These are phyloP conservation scores for Diaporthe eres DNA, from an alignment of 2,329 filamentous ascomycete genomes.

Conservation along the genomic window DNA sequence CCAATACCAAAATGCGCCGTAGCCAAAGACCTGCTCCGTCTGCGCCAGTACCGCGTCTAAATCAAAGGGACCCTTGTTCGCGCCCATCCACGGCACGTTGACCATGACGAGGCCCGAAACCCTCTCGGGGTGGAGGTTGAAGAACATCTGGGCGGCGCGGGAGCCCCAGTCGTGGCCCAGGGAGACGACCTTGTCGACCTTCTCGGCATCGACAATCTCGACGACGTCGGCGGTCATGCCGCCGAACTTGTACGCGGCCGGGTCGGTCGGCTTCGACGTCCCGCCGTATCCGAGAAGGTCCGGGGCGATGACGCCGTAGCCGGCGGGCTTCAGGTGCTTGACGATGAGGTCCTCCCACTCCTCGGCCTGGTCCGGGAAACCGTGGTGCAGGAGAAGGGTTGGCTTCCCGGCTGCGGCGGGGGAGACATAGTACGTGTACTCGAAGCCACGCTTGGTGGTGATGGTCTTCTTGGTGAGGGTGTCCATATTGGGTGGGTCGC, in stretches of 20 bases:
- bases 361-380: constrained; percentile 62
- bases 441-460: constrained; percentile 50
- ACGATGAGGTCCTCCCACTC: constrained; percentile 60
- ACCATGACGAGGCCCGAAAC: constrained; percentile 58
- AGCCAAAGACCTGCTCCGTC: constrained; percentile 53
- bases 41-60: constrained; percentile 52
- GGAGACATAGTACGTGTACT: constrained; percentile 58
- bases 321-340: constrained; percentile 53
- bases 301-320: constrained; percentile 54
- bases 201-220: constrained; percentile 57
- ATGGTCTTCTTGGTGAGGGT: constrained; percentile 48
- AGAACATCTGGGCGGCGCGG: constrained; percentile 55
- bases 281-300: constrained; percentile 51
- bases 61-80: constrained; percentile 51
- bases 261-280: constrained; percentile 46
- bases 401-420: constrained; percentile 47
- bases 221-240: constrained; percentile 54
- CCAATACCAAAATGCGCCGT: constrained; percentile 59
- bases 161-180: constrained; percentile 67
- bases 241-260: constrained; percentile 38
- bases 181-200: constrained; percentile 53
- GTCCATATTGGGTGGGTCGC: constrained; percentile 43
- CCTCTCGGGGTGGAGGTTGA: constrained; percentile 56
- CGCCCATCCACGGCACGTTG: constrained; percentile 58
- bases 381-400: constrained; percentile 60